phyloP scores from a whole-genome alignment of 2,329 filamentous ascomycete species.

The Alternaria ethzedia region DNA sequence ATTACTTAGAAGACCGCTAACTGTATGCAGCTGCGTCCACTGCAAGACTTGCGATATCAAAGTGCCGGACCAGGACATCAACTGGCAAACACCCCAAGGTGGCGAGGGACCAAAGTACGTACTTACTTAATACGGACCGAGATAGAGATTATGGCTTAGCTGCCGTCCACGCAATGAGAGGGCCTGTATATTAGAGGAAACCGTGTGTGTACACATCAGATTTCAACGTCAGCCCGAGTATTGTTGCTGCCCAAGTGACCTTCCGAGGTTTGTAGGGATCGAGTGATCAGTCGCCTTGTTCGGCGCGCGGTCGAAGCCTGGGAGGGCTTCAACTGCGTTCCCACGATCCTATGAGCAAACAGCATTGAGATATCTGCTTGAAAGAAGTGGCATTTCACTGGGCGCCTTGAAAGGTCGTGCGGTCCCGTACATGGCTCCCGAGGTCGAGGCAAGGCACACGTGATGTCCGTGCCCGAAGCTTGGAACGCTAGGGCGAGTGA shows the following conservation, averaged over 20 bases:
- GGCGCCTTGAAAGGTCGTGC: conserved; percentile 4
- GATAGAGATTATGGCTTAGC: background rate
- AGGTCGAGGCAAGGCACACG: conserved; percentile 1
- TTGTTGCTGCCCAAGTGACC: conserved; percentile 19
- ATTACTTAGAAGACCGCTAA: conserved; percentile 28
- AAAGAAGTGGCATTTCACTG: background rate
- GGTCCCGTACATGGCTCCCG: background rate
- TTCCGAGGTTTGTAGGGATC: background rate
- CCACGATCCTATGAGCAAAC: background rate
- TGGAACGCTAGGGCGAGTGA: conserved; percentile 9
- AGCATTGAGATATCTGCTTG: background rate
- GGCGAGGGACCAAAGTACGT: conserved; percentile 76
- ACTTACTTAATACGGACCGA: conserved; percentile 54
- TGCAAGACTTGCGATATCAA: conserved; percentile 99
- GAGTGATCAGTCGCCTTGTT: background rate
- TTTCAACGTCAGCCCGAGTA: conserved; percentile 9
- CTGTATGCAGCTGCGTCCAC: conserved; percentile 80
- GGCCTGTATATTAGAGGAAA: conserved; percentile 15
- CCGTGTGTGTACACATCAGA: conserved; percentile 7
- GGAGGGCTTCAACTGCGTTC: background rate
- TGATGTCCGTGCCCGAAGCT: conserved; percentile 16
- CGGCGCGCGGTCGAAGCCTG: background rate
- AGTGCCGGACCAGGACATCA: conserved; percentile 94
- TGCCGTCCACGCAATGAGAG: background rate
- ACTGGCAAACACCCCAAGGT: conserved; percentile 87